Evolutionary conservation across 2,329 filamentous ascomycete genomes (phyloP).

Genomic region (Aureobasidium sp.): DNA sequence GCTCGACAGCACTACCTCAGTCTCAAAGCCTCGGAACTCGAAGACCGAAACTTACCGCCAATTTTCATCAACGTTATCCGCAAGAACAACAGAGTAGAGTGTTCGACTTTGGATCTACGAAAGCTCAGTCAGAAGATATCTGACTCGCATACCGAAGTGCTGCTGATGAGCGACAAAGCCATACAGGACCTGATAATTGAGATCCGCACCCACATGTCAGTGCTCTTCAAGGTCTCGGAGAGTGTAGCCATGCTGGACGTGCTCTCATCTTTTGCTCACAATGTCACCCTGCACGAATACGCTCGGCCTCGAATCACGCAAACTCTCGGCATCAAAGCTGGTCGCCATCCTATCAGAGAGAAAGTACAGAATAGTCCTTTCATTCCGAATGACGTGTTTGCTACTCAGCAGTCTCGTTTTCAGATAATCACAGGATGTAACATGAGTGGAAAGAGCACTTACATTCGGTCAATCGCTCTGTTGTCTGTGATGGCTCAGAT

Average conservation of each 20-base stretch:
- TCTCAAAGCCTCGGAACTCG: conserved; percentile 56
- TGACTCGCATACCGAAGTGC: conserved; percentile 75
- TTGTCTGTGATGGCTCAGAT: conserved; percentile 91
- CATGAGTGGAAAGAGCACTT: conserved; percentile 97
- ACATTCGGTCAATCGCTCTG: conserved; percentile 78
- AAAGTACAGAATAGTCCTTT: conserved; percentile 62
- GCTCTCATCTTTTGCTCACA: conserved; percentile 61
- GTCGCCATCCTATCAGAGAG: conserved; percentile 73
- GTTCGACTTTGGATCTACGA: conserved; percentile 75
- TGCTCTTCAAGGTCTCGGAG: conserved; percentile 78
- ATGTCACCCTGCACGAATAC: conserved; percentile 62
- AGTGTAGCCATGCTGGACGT: conserved; percentile 74
- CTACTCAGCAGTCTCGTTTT: conserved; percentile 71
- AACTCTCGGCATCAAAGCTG: conserved; percentile 64
- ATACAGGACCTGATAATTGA: conserved; percentile 64
- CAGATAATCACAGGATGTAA: conserved; percentile 95
- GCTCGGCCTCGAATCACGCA: conserved; percentile 58
- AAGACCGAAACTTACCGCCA: conserved; percentile 54
- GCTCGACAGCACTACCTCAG: conserved; percentile 74
- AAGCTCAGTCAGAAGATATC: conserved; percentile 69
- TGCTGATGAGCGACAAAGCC: conserved; percentile 69
- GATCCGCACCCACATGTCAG: conserved; percentile 64
- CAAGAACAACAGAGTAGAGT: conserved; percentile 73
- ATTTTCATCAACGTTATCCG: conserved; percentile 70
- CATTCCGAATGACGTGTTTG: conserved; percentile 86